phyloP scores from a whole-genome alignment of 2,329 filamentous ascomycete species.

The Xylaria sp. region DNA sequence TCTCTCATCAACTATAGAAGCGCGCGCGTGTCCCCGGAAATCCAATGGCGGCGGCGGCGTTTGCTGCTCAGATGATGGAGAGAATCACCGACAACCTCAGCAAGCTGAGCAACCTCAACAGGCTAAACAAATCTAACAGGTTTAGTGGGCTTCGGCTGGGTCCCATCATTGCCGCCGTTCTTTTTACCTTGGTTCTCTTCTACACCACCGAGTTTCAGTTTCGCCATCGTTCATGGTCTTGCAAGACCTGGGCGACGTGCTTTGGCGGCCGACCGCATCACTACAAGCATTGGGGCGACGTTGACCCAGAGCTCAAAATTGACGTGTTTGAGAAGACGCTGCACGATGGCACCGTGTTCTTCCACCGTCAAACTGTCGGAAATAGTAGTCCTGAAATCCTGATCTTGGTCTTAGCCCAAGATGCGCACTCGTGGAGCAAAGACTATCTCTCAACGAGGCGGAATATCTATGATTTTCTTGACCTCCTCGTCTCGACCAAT shows the following conservation, averaged over 20 bases:
- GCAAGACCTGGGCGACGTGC: slow-evolving; percentile 46
- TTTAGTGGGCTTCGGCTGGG: slow-evolving; percentile 35
- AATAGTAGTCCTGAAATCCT: slow-evolving; percentile 42
- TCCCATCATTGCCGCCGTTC: slow-evolving; percentile 34
- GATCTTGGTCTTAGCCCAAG: slow-evolving; percentile 46
- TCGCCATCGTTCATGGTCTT: slow-evolving; percentile 46
- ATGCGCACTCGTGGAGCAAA: slow-evolving; percentile 46
- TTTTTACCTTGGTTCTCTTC: slow-evolving; percentile 43
- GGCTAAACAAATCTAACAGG: slow-evolving; percentile 29
- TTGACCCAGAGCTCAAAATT: slow-evolving; percentile 38
- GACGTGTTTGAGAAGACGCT: slow-evolving; percentile 41
- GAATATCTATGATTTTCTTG: slow-evolving; percentile 49
- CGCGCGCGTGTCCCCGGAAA: too few species aligned
- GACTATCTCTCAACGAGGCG: slow-evolving; percentile 46
- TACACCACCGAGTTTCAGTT: slow-evolving; percentile 46
- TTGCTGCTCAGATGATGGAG: slow-evolving; percentile 18
- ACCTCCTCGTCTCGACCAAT: slow-evolving; percentile 44
- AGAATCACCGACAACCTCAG: slow-evolving; percentile 16
- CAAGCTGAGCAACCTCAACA: slow-evolving; percentile 3
- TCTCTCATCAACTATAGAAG: slow-evolving; percentile 1
- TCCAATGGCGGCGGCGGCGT: slow-evolving; percentile 8
- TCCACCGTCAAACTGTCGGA: slow-evolving; percentile 42
- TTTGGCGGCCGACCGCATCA: slow-evolving; percentile 39
- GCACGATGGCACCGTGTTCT: slow-evolving; percentile 43
- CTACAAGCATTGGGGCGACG: slow-evolving; percentile 44